These are phyloP conservation scores for Moricandia moricandioides DNA, from an alignment of 345 rosid genomes.

Conservation along the genomic window DNA sequence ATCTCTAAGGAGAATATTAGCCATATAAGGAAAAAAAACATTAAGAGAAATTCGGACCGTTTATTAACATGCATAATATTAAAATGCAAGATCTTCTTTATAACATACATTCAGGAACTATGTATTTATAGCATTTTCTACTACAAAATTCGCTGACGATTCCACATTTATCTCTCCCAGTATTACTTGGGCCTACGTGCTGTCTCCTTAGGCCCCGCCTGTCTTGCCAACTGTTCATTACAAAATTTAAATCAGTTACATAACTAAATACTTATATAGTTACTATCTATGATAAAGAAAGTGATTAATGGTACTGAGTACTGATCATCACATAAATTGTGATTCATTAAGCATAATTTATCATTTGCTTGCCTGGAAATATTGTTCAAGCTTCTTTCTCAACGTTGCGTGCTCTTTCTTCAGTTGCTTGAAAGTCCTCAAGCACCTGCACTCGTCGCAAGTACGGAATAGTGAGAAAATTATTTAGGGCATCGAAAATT, in stretches of 20 bases:
- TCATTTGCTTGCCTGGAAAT: conserved; percentile 61
- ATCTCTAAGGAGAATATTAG: not conserved
- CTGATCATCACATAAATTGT: conserved; percentile 1
- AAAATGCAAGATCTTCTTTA: conserved; percentile 23
- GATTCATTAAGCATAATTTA: not conserved
- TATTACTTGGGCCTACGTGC: conserved; percentile 57
- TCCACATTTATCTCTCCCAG: conserved; percentile 18
- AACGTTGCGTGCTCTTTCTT: conserved; percentile 78
- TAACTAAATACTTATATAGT: not conserved
- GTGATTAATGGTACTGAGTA: not conserved
- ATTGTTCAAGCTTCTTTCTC: conserved; percentile 76
- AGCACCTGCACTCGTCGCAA: conserved; percentile 49
- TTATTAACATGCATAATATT: conserved; percentile 25
- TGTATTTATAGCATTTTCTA: conserved; percentile 12
- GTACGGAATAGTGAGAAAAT: not conserved
- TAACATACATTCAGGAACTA: conserved; percentile 27
- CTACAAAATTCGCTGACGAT: conserved; percentile 36
- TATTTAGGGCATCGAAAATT: not conserved
- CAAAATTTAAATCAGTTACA: not conserved
- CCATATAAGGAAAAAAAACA: conserved; percentile 9
- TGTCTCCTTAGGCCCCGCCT: conserved; percentile 63
- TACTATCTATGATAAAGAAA: not conserved
- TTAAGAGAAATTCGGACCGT: conserved; percentile 26
- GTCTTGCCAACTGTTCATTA: conserved; percentile 63
- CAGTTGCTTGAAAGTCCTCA: conserved; percentile 74